phyloP scores from a whole-genome alignment of 1,284 basidiomycete genomes.

The Bondarzewia mesenterica region DNA sequence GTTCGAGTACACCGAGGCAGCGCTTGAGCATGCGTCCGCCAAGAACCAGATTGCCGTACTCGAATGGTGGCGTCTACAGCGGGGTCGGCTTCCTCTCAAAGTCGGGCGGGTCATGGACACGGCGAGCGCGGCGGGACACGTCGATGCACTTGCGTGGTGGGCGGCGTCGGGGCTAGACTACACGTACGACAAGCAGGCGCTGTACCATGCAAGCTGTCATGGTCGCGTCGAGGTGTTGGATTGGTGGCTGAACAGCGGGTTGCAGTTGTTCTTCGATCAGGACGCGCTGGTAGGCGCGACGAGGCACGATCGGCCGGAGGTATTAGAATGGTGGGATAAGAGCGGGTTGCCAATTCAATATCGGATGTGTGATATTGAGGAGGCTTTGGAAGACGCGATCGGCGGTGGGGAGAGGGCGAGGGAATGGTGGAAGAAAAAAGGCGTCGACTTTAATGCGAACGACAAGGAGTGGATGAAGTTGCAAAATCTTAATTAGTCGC shows the following conservation, averaged over 20 bases:
- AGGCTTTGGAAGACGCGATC: constrained; percentile 77
- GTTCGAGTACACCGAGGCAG: constrained; percentile 66
- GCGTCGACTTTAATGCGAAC: constrained; percentile 71
- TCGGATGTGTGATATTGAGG: constrained; percentile 79
- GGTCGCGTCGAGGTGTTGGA: constrained; percentile 74
- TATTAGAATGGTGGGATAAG: constrained; percentile 79
- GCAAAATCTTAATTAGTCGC: constrained; percentile 53
- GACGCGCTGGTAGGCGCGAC: constrained; percentile 74
- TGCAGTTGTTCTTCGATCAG: constrained; percentile 71
- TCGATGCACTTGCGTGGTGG: constrained; percentile 77
- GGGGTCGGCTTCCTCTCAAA: constrained; percentile 48
- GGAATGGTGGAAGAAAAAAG: constrained; percentile 71
- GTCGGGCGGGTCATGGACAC: constrained; percentile 76
- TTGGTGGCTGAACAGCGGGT: constrained; percentile 75
- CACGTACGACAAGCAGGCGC: constrained; percentile 67
- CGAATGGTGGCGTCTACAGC: constrained; percentile 65
- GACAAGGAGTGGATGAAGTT: constrained; percentile 80
- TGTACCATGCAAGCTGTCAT: constrained; percentile 69
- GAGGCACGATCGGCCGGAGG: constrained; percentile 69
- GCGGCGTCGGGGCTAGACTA: constrained; percentile 62
- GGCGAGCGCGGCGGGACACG: constrained; percentile 65
- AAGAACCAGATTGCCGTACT: constrained; percentile 65
- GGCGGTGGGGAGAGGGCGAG: constrained; percentile 64
- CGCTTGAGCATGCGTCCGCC: constrained; percentile 67
- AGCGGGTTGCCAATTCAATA: constrained; percentile 71